Conservation (phyloP, 1,284 basidiomycete genomes). For the Marasmius tenuissimus region DNA sequence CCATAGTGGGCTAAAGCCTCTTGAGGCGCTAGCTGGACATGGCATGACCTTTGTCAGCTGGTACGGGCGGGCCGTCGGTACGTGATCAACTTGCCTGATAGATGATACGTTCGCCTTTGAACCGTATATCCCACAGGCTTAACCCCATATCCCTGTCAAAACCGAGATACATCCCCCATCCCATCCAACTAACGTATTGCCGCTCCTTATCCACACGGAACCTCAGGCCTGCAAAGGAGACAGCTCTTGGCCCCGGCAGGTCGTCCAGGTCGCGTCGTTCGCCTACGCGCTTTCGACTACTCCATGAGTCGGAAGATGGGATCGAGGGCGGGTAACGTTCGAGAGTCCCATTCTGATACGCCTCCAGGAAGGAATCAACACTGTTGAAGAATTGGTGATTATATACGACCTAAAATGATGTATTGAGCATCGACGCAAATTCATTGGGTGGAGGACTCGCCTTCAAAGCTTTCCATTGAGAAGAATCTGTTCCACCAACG, state of each 20-base stretch:
- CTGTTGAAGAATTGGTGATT: slow-evolving; percentile 55
- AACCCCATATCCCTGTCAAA: slow-evolving; percentile 71
- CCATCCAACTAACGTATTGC: slow-evolving; percentile 67
- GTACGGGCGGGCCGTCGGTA: background rate
- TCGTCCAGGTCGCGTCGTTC: slow-evolving; percentile 55
- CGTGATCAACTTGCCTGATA: slow-evolving; percentile 49
- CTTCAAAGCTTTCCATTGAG: slow-evolving; percentile 51
- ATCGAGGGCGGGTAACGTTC: slow-evolving; percentile 36
- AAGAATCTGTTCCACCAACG: slow-evolving; percentile 51
- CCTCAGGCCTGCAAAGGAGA: slow-evolving; percentile 57
- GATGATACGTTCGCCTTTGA: slow-evolving; percentile 60
- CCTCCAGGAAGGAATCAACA: slow-evolving; percentile 47
- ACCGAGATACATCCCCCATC: slow-evolving; percentile 59
- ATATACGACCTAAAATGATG: slow-evolving; percentile 47
- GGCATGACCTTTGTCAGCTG: background rate
- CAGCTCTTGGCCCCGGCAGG: slow-evolving; percentile 58
- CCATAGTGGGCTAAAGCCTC: slow-evolving; percentile 66
- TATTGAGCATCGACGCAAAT: background rate
- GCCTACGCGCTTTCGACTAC: slow-evolving; percentile 42
- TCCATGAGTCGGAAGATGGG: slow-evolving; percentile 41
- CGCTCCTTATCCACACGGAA: slow-evolving; percentile 53
- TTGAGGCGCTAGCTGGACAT: slow-evolving; percentile 49
- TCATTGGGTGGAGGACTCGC: slow-evolving; percentile 22
- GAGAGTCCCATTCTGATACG: slow-evolving; percentile 55
- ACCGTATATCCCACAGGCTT: slow-evolving; percentile 65